A percentile compares a stretch with the other conserved stretches of the same genome.
These are phyloP conservation scores for Colletotrichum destructivum DNA, from an alignment of 2,329 filamentous ascomycete species.

Conservation along the genomic window DNA sequence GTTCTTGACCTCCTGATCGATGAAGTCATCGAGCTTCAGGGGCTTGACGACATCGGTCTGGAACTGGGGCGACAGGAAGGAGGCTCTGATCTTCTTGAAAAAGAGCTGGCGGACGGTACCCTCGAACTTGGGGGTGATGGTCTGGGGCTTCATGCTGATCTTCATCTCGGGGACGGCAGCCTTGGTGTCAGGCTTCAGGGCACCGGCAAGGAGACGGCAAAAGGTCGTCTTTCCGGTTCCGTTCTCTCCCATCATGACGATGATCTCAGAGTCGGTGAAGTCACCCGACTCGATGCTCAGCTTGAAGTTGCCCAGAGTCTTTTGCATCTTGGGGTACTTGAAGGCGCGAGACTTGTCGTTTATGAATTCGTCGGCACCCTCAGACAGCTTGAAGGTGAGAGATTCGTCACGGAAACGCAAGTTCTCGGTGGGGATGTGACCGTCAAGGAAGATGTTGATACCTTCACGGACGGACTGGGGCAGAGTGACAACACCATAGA, in stretches of 20 bases:
- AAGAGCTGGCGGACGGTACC: constrained; percentile 98
- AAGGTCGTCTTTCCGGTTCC: constrained; percentile 99
- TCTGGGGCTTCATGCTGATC: constrained; percentile 99
- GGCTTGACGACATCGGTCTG: constrained; percentile 99
- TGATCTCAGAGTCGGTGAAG: constrained; percentile 98
- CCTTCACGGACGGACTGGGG: constrained; percentile 97
- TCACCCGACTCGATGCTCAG: constrained; percentile 85
- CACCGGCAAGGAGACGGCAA: constrained; percentile 95
- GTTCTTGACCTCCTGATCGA: constrained; percentile 99
- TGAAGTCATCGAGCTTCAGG: constrained; percentile 98
- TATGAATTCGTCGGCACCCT: constrained; percentile 90
- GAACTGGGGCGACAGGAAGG: constrained; percentile 97
- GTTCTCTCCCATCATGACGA: constrained; percentile 99
- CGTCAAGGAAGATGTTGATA: constrained; percentile 99
- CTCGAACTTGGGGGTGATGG: constrained; percentile 98
- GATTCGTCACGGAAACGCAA: constrained; percentile 98
- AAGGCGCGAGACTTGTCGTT: constrained; percentile 89
- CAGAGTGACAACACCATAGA: constrained; percentile 97
- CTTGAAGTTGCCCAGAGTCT: constrained; percentile 91
- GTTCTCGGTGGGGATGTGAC: constrained; percentile 98
- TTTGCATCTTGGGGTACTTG: constrained; percentile 90
- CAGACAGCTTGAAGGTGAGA: constrained; percentile 93
- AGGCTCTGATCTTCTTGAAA: constrained; percentile 99
- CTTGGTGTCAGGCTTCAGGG: constrained; percentile 88
- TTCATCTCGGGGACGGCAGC: constrained; percentile 90